Percentiles rank a stretch among this genome's conserved stretches.
These are phyloP conservation scores for Aspergillus carbonarius DNA, from an alignment of 2,329 filamentous ascomycete species.

Conservation along the genomic window DNA sequence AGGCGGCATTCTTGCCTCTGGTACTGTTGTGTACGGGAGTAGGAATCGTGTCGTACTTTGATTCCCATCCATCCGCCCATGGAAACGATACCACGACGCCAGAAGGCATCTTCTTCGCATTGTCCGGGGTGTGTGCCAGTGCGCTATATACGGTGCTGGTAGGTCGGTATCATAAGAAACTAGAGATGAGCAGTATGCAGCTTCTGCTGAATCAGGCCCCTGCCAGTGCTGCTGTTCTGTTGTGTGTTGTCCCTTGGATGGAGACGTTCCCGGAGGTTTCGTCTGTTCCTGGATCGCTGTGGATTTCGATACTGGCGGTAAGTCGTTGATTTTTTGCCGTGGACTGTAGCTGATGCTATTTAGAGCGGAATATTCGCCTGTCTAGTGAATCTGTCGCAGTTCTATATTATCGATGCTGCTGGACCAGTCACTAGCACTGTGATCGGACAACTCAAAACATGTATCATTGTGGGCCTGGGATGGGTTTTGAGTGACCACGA, in stretches of 20 bases:
- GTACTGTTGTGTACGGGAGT: slow-evolving; percentile 20
- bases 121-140: slow-evolving; percentile 21
- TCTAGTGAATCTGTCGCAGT: slow-evolving; percentile 23
- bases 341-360: not conserved
- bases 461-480: slow-evolving; percentile 63
- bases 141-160: slow-evolving; percentile 24
- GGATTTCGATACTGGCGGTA: slow-evolving; percentile 19
- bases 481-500: slow-evolving; percentile 43
- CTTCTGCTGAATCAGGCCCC: slow-evolving; percentile 23
- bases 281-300: slow-evolving; percentile 17
- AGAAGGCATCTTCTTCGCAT: slow-evolving; percentile 18
- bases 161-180: slow-evolving; percentile 19
- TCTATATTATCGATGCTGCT: slow-evolving; percentile 30
- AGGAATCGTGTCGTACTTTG: slow-evolving; percentile 23
- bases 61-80: slow-evolving; percentile 13
- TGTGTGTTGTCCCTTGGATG: slow-evolving; percentile 18
- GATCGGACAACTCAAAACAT: slow-evolving; percentile 66
- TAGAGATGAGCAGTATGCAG: slow-evolving; percentile 24
- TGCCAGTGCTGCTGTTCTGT: slow-evolving; percentile 17
- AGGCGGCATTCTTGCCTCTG: slow-evolving; percentile 15
- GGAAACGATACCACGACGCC: slow-evolving; percentile 16
- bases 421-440: slow-evolving; percentile 66
- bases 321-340: too few species aligned
- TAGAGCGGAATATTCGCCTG: slow-evolving; percentile 24
- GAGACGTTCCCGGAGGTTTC: slow-evolving; percentile 14